Percentiles rank a stretch among this genome's conserved stretches.
phyloP scores from a whole-genome alignment of 2,329 filamentous ascomycete genomes.

The Clonostachys byssicola region DNA sequence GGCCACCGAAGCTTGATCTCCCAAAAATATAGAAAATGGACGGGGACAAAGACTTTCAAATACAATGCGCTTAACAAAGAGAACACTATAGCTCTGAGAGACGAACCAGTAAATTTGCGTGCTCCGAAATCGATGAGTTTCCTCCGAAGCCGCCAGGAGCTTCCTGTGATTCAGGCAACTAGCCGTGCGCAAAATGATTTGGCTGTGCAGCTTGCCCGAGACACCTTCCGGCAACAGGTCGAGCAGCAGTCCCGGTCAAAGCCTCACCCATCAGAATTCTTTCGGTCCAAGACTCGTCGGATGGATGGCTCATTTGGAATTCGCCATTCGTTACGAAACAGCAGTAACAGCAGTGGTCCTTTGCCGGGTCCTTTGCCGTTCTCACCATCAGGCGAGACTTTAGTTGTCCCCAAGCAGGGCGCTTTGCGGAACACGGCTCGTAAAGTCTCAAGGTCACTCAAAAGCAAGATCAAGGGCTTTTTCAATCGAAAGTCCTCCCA shows the following conservation, averaged over 20 bases:
- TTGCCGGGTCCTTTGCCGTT: constrained; percentile 24
- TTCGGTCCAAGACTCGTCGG: constrained; percentile 29
- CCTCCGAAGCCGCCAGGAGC: constrained; percentile 25
- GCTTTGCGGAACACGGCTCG: constrained; percentile 48
- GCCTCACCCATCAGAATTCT: constrained; percentile 37
- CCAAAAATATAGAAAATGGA: constrained; percentile 2
- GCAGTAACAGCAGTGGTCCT: constrained; percentile 31
- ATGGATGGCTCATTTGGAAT: constrained; percentile 27
- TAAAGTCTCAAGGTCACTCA: constrained; percentile 59
- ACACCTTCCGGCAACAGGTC: constrained; percentile 26
- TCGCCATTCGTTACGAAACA: constrained; percentile 44
- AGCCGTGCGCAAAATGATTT: constrained; percentile 20
- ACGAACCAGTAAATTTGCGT: constrained; percentile 20
- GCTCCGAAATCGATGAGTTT: constrained; percentile 54
- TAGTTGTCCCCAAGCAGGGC: constrained; percentile 15
- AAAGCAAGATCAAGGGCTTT: constrained; percentile 49
- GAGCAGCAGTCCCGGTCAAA: constrained; percentile 27
- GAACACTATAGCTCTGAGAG: constrained; percentile 14
- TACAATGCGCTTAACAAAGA: constrained; percentile 13
- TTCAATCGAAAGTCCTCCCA: constrained; percentile 14
- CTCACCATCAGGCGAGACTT: constrained; percentile 15
- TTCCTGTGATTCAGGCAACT: constrained; percentile 8
- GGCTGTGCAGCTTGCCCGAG: constrained; percentile 26
- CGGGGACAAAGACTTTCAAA: constrained; percentile 1
- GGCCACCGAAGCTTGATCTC: constrained; percentile 7